Base-by-base conservation (phyloP, 176 grass and related monocot genomes). In the Oryza glaberrima region DNA sequence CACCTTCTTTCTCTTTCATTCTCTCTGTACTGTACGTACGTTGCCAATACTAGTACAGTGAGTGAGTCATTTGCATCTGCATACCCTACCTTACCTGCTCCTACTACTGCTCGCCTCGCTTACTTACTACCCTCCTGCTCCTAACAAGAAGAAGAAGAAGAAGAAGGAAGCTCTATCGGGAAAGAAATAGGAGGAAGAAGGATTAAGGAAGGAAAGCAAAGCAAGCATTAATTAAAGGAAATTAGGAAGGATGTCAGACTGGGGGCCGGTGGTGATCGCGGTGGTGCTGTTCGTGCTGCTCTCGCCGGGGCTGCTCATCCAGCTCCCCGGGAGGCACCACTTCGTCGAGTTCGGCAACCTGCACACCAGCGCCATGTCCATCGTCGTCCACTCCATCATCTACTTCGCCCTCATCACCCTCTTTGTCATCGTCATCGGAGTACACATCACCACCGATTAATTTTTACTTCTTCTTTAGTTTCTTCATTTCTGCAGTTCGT, bases 231-330 rank as follows among this genome's bases (percentile, higher is more conserved):
- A 32, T 32, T 32, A 32, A 38, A 38, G 32, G 19, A n/a, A 16
- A 54, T 15, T 1, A 19, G 15, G 0, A 2, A 73, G 52, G 75
- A 90, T 91, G 90, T 48, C 90, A 2, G 90, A 91, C 73, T 91
- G 90, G 90, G 90, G 85, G 1, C 85, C 90, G 5, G 90, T 91
- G 65, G 85, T 91, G 85, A 81, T 91, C 45, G 85, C 66, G 3
- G 81, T 88, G 72, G 82, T 91, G 70, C 82, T 91, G 65, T 91
- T 91, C 85, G 77, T 91, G 77, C 85, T 91, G 16, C 85, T 91
- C 23, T 91, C 90, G 76, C 90, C 90, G 72, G 90, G 89, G 44
- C 73, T 91, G 66, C 90, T 91, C 5, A 9, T 91, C 34, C 90
- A 91, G 86, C 72, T 91, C 3, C 90, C 90, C 0, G 90, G 82